phyloP scores from a whole-genome alignment of 1,139 yeast species.

The Saccharomyces hybrid region DNA sequence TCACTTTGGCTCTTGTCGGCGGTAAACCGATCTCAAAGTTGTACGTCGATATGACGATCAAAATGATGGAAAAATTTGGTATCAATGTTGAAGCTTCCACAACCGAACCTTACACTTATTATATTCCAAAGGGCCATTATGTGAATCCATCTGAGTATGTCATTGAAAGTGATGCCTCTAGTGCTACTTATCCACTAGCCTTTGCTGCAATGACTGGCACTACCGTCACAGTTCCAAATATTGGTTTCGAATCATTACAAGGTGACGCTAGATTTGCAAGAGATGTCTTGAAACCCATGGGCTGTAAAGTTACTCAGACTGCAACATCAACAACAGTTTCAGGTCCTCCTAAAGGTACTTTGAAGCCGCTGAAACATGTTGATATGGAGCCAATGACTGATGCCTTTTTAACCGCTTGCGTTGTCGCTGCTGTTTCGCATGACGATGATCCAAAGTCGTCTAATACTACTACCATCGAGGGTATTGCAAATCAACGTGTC shows the following conservation, averaged over 20 bases:
- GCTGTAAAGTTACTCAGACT: constrained; percentile 80
- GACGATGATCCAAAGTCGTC: constrained; percentile 23
- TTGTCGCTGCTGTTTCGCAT: constrained; percentile 84
- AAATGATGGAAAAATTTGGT: constrained; percentile 92
- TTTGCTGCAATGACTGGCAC: constrained; percentile 98
- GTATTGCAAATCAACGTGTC: constrained; percentile 96
- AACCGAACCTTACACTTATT: constrained; percentile 75
- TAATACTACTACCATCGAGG: constrained; percentile 71
- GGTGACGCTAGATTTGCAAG: constrained; percentile 97
- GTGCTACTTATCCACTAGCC: constrained; percentile 96
- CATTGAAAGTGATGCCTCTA: constrained; percentile 96
- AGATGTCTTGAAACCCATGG: constrained; percentile 92
- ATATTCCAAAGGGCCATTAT: constrained; percentile 80
- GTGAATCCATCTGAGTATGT: constrained; percentile 76
- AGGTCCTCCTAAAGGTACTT: constrained; percentile 68
- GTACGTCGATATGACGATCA: constrained; percentile 94
- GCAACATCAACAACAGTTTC: constrained; percentile 82
- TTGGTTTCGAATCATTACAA: constrained; percentile 85
- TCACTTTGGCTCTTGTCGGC: constrained; percentile 81
- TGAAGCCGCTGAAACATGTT: constrained; percentile 64
- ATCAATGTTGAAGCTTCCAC: constrained; percentile 63
- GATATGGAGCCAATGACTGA: constrained; percentile 99
- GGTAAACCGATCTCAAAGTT: constrained; percentile 96
- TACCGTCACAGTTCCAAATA: constrained; percentile 86
- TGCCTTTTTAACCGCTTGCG: constrained; percentile 94